phyloP scores from a whole-genome alignment of 495 filamentous ascomycete genomes.

The Hypomontagnella submonticulosa region DNA sequence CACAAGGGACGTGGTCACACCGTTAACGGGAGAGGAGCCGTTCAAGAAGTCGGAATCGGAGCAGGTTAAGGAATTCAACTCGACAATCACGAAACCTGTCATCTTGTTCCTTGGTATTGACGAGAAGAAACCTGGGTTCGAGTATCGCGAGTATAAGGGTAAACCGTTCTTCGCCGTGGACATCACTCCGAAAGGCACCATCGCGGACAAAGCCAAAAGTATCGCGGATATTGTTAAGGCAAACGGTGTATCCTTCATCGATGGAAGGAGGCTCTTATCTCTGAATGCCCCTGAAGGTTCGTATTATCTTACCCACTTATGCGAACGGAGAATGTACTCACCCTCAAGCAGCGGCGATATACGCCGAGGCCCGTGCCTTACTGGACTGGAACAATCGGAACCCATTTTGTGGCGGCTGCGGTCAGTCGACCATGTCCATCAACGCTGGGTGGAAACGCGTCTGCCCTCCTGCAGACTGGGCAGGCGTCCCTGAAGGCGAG shows the following conservation, averaged over 20 bases:
- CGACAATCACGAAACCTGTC: constrained; percentile 67
- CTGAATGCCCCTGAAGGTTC: constrained; percentile 58
- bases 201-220: constrained; percentile 67
- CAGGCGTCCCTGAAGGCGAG: constrained; percentile 53
- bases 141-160: constrained; percentile 70
- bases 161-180: constrained; percentile 89
- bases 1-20: constrained; percentile 69
- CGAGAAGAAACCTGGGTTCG: constrained; percentile 66
- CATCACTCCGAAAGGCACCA: constrained; percentile 75
- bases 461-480: constrained; percentile 82
- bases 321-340: constrained; percentile 1
- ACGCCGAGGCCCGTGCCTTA: constrained; percentile 89
- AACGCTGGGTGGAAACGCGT: constrained; percentile 91
- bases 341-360: constrained; percentile 75
- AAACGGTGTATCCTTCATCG: constrained; percentile 43
- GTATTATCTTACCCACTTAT: not conserved
- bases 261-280: constrained; percentile 51
- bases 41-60: constrained; percentile 80
- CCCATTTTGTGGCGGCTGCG: constrained; percentile 86
- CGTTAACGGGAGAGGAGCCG: constrained; percentile 75
- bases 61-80: constrained; percentile 77
- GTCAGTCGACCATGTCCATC: constrained; percentile 82
- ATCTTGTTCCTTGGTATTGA: constrained; percentile 90
- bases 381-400: constrained; percentile 96
- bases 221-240: constrained; percentile 50